Base-by-base conservation (phyloP, 2,329 filamentous ascomycete species). In the Colletotrichum simmondsii region DNA sequence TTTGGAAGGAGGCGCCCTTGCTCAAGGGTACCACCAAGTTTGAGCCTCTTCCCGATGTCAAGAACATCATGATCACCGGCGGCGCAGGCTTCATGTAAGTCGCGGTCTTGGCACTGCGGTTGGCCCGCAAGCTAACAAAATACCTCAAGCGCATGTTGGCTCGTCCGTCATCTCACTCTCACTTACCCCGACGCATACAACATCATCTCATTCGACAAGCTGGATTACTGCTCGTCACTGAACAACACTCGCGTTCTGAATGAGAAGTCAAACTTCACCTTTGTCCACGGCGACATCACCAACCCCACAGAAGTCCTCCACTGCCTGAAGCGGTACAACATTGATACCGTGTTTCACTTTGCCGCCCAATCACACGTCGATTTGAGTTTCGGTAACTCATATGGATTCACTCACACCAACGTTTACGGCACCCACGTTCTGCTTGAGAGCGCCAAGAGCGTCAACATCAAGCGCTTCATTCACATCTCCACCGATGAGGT, bases 321-420 rank as follows among this genome's bases (percentile, higher is more conserved):
- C 77, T 94, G 92, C 79, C 88, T 96, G 78, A 88, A 92, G 80
- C 88, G 90, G 73, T 87, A 94, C 83, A 87, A 90, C 42, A 92
- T 96, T 77, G 94, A 96, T 80, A 95, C 93, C 65, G 88, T 97
- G 74, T 91, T 96, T 81, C 94, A 96, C 81, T 95, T 97, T 78
- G 94, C 94, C 3, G 94, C 94, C n/a, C 92, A 95, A 83, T 94
- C 93, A 8, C 94, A 96, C 79, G 94, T 97, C 63, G 93, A 96
- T 78, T 83, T 95, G 77, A 94, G 92, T 79, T 97, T 97, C 78
- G 92, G 92, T 63, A 95, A 96, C 83, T 94, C 93, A 11, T 94
- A 94, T 80, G 89, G 91, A 65, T 96, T 96, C 82, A 95, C 93
- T 0, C 91, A 92, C 77, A 95, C 92, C 70, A 97, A 96, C 77